Evolutionary conservation across 768 basidiomycete species (phyloP).

Genomic region (Astraeus odoratus): DNA sequence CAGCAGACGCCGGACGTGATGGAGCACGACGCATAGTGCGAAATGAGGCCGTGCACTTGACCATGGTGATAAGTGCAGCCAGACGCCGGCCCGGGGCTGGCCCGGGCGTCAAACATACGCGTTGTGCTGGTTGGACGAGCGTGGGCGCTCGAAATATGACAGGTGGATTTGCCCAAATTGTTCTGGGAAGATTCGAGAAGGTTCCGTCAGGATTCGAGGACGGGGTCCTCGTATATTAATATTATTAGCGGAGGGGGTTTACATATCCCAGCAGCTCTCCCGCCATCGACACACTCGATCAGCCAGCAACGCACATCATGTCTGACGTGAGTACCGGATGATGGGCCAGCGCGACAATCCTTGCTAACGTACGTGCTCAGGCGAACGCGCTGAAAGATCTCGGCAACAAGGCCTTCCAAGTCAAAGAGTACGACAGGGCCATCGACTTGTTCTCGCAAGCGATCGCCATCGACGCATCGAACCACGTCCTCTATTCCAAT

Average conservation of each 20-base stretch:
- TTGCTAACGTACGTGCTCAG: slow-evolving; percentile 20
- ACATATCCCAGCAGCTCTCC: no score
- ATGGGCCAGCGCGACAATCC: slow-evolving; percentile 12
- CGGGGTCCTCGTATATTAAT: no score
- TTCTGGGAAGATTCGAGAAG: slow-evolving; percentile 26
- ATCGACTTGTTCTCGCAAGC: slow-evolving; percentile 79
- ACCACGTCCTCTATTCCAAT: slow-evolving; percentile 90
- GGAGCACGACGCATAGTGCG: no score
- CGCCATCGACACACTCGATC: not conserved
- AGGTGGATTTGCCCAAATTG: not conserved
- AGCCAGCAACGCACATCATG: slow-evolving; percentile 15
- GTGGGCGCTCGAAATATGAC: no score
- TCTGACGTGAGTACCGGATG: slow-evolving; percentile 26
- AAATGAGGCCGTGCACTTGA: no score
- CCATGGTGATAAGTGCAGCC: no score
- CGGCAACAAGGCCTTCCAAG: slow-evolving; percentile 93
- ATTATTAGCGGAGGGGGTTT: no score
- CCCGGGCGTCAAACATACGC: no score
- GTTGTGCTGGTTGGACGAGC: no score
- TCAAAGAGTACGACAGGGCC: slow-evolving; percentile 87
- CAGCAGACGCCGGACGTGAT: no score
- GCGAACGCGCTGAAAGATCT: slow-evolving; percentile 73
- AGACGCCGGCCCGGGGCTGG: no score
- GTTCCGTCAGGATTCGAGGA: slow-evolving; percentile 14
- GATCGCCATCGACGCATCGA: slow-evolving; percentile 72